A percentile compares a stretch with the other conserved stretches of the same genome.
Conservation (phyloP, 148 eudicot genomes). For the Talinum fruticosum region DNA sequence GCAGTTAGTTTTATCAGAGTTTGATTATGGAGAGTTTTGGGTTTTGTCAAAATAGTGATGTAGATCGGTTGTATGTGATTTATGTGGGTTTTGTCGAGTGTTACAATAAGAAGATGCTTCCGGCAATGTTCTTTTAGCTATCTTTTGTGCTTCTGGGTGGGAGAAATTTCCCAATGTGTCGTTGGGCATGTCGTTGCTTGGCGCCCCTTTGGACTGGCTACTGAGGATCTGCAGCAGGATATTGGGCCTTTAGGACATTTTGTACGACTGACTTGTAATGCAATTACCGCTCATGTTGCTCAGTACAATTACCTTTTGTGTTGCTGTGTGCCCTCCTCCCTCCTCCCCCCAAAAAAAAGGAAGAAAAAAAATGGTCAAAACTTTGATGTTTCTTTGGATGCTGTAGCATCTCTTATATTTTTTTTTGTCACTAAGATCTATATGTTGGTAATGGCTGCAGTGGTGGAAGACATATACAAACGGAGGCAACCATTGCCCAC, state of each 20-base stretch:
- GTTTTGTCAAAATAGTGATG: neutral
- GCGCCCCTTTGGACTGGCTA: neutral
- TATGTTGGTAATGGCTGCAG: conserved; percentile 40
- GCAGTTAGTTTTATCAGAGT: neutral
- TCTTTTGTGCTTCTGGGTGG: neutral
- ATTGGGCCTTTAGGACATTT: neutral
- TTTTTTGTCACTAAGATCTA: conserved; percentile 3
- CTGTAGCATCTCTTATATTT: neutral
- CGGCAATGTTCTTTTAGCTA: neutral
- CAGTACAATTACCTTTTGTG: neutral
- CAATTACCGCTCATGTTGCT: neutral
- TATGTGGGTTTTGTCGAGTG: no score
- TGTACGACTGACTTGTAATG: conserved; percentile 3
- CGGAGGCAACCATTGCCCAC: conserved; percentile 87
- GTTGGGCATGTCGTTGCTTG: neutral
- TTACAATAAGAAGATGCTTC: neutral
- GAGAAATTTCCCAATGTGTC: neutral
- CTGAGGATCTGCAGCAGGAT: neutral
- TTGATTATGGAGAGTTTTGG: neutral
- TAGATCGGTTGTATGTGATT: neutral
- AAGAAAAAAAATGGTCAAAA: neutral
- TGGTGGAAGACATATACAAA: conserved; percentile 93
- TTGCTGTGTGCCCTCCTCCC: neutral
- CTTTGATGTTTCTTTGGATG: neutral
- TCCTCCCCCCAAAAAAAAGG: neutral